These are phyloP conservation scores for Heimioporus punctisporus DNA, from an alignment of 1,284 basidiomycete species.

Conservation along the genomic window DNA sequence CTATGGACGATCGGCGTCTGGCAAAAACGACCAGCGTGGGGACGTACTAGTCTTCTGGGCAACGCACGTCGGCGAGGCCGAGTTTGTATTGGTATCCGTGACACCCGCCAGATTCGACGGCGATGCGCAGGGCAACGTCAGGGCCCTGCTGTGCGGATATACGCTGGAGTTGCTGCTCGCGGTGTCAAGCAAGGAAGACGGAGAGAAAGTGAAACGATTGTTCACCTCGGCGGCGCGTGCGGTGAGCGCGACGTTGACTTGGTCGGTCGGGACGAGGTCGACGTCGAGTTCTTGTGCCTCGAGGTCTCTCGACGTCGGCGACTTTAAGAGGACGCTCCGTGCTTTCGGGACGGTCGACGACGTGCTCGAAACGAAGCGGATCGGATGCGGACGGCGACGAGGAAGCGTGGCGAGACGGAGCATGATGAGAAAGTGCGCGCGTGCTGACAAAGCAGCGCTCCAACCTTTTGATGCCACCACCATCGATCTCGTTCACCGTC, in stretches of 20 bases:
- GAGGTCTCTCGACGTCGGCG: conserved; percentile 48
- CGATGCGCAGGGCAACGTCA: conserved; percentile 67
- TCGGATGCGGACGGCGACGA: neutral
- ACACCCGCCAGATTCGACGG: conserved; percentile 88
- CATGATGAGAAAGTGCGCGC: too few relatives aligned
- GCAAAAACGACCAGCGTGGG: neutral
- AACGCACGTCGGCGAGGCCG: conserved; percentile 62
- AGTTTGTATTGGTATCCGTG: conserved; percentile 94
- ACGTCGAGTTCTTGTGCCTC: conserved; percentile 56
- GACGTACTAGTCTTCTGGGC: conserved; percentile 79
- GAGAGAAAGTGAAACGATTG: neutral
- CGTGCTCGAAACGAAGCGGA: too few relatives aligned
- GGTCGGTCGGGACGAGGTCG: conserved; percentile 46
- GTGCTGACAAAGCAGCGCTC: conserved; percentile 12
- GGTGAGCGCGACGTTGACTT: conserved; percentile 57
- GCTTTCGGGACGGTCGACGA: conserved; percentile 3
- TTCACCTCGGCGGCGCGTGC: conserved; percentile 75
- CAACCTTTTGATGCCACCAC: conserved; percentile 12
- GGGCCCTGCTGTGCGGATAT: conserved; percentile 62
- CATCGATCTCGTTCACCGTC: conserved; percentile 74
- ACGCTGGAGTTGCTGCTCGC: conserved; percentile 60
- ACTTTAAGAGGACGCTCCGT: conserved; percentile 16
- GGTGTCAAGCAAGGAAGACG: neutral
- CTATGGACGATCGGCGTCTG: conserved; percentile 33
- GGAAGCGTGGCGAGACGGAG: neutral